A percentile compares a stretch with the other conserved stretches of the same genome.
These are phyloP conservation scores for Rhamnella rubrinervis DNA, from an alignment of 331 rosid species.

Conservation along the genomic window DNA sequence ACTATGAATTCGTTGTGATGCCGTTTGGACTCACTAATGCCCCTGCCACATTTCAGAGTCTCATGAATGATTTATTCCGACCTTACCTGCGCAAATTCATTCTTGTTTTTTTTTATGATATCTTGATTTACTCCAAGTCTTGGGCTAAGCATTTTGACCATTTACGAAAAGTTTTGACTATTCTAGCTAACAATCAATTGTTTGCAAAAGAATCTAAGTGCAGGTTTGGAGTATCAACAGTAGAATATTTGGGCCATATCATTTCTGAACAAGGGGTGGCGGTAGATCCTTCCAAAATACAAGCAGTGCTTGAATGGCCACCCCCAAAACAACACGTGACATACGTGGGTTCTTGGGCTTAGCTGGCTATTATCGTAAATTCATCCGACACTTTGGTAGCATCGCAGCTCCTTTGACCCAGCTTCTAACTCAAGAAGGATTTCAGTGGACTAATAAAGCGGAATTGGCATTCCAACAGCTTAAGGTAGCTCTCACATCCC, in stretches of 20 bases:
- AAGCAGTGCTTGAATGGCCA: neutral
- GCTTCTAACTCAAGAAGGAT: no score
- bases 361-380: neutral
- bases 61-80: neutral
- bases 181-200: neutral
- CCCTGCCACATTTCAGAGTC: neutral
- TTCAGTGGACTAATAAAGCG: no score
- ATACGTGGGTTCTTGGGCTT: neutral
- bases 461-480: no score
- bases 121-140: neutral
- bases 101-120: slow-evolving; percentile 3
- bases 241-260: neutral
- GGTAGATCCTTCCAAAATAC: neutral
- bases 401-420: no score
- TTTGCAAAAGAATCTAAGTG: neutral
- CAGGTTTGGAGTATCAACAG: neutral
- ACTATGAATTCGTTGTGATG: neutral
- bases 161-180: neutral
- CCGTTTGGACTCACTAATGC: neutral
- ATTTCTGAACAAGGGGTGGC: neutral
- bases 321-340: neutral
- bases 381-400: no score
- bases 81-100: neutral
- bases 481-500: no score
- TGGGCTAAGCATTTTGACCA: neutral